phyloP scores from a whole-genome alignment of 2,329 filamentous ascomycete genomes.

The Capronia epimyces region DNA sequence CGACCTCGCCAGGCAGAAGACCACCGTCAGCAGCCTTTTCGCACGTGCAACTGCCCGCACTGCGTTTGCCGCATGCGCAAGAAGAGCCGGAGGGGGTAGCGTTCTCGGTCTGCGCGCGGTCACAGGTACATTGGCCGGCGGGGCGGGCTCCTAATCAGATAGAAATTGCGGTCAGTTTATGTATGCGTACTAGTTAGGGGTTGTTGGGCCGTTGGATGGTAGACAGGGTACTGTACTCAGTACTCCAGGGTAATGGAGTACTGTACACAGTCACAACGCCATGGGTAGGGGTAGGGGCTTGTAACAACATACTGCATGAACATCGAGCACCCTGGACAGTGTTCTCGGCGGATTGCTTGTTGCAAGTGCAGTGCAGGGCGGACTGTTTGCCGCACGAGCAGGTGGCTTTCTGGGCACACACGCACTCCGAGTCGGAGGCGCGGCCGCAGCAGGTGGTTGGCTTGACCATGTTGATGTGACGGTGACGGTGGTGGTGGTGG shows the following conservation, averaged over 20 bases:
- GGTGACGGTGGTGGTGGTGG: background rate
- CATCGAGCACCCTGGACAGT: constrained; percentile 65
- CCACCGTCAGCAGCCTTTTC: constrained; percentile 63
- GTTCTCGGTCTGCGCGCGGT: constrained; percentile 67
- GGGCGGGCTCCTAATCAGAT: constrained; percentile 57
- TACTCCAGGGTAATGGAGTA: too few species aligned
- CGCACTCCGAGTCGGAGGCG: constrained; percentile 52
- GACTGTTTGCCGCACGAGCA: constrained; percentile 89
- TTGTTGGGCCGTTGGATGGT: too few species aligned
- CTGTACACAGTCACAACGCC: too few species aligned
- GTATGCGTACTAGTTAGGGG: too few species aligned
- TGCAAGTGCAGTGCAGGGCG: constrained; percentile 81
- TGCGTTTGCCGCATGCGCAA: constrained; percentile 71
- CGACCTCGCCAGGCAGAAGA: constrained; percentile 66
- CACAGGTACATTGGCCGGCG: constrained; percentile 75
- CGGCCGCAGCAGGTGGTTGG: constrained; percentile 57
- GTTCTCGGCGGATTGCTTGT: constrained; percentile 72
- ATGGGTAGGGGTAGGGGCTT: background rate
- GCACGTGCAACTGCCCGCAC: constrained; percentile 73
- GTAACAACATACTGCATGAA: constrained; percentile 61
- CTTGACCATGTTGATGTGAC: constrained; percentile 39
- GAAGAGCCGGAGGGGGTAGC: constrained; percentile 52
- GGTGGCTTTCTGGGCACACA: constrained; percentile 54
- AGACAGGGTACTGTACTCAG: too few species aligned
- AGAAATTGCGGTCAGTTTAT: constrained; percentile 3